A percentile compares a stretch with the other conserved stretches of the same genome.
phyloP scores from a whole-genome alignment of 2,329 filamentous ascomycete species.

The Claviceps digitariae region DNA sequence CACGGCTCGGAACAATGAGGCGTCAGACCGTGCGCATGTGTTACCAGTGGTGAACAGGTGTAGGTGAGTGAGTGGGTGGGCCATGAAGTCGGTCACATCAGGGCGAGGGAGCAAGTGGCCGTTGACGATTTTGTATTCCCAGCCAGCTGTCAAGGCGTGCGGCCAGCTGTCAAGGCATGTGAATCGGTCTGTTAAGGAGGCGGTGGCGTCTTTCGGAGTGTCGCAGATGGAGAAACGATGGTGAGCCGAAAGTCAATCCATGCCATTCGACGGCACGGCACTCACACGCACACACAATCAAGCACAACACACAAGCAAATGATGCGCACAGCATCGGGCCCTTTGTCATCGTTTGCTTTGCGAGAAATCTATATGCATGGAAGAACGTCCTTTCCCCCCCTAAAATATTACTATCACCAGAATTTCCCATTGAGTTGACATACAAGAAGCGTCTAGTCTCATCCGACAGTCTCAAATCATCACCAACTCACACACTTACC shows the following conservation, averaged over 20 bases:
- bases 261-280: too few relatives aligned
- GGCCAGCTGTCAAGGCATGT: background rate
- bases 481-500: background rate
- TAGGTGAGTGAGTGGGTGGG: background rate
- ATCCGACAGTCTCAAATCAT: background rate
- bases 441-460: background rate
- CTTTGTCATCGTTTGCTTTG: background rate
- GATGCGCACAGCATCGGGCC: background rate
- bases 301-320: background rate
- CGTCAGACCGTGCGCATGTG: background rate
- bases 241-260: constrained; percentile 1
- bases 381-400: background rate
- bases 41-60: background rate
- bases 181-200: background rate
- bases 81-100: too few relatives aligned
- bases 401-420: background rate
- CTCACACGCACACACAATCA: background rate
- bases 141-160: too few relatives aligned
- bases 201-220: background rate
- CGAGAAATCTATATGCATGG: background rate
- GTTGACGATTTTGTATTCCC: too few relatives aligned
- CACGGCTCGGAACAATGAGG: background rate
- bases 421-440: background rate
- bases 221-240: background rate
- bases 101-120: too few relatives aligned